Evolutionary conservation across 73 alveolate genomes (phyloP).

Genomic region (Stentor roeselii): DNA sequence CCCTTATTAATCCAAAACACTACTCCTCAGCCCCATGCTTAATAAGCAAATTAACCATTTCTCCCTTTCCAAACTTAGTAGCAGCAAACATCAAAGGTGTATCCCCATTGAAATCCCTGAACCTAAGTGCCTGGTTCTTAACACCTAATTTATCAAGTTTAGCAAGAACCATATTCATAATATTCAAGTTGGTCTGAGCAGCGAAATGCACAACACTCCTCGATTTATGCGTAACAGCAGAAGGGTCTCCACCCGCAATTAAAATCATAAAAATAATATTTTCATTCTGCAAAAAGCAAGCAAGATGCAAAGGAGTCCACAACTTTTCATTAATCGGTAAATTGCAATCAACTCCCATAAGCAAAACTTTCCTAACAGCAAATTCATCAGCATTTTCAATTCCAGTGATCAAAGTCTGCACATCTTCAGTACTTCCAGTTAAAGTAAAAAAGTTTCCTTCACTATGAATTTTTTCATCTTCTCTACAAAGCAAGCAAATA

Average conservation of each 20-base stretch:
- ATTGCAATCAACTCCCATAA: constrained; percentile 8
- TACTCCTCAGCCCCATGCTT: constrained; percentile 25
- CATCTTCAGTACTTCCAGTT: background rate
- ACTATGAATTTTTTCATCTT: constrained; percentile 19
- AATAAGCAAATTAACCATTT: constrained; percentile 12
- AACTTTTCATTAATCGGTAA: constrained; percentile 6
- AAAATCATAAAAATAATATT: background rate
- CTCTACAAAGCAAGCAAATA: constrained; percentile 30
- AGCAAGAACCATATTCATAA: background rate
- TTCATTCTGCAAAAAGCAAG: constrained; percentile 7
- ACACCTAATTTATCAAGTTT: background rate
- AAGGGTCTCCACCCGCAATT: background rate
- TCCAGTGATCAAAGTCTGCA: background rate
- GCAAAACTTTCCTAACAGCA: background rate
- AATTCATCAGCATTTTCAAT: background rate
- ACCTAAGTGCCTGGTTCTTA: background rate
- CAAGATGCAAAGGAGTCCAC: constrained; percentile 29
- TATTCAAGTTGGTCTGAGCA: constrained; percentile 5
- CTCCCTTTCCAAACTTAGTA: background rate
- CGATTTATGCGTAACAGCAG: constrained; percentile 15
- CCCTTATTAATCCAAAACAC: no score
- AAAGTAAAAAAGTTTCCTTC: constrained; percentile 7
- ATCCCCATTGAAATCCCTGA: constrained; percentile 22
- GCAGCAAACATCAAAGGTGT: constrained; percentile 31
- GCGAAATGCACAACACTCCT: constrained; percentile 29